Base-by-base conservation (phyloP, 768 basidiomycete genomes). In the Serendipita sp. region DNA sequence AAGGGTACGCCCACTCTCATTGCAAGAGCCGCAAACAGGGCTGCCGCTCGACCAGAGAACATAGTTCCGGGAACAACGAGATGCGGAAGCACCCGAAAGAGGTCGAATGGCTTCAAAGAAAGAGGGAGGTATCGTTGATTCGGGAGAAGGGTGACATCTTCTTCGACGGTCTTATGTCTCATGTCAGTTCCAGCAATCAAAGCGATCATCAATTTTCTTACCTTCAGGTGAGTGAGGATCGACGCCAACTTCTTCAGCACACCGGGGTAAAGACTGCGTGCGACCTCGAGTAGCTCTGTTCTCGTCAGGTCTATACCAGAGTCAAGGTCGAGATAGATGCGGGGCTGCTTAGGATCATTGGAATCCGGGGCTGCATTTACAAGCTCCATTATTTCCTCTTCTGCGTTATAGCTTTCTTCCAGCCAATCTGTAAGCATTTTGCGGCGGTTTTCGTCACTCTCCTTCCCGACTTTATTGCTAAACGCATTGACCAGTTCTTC, bases 251-350 rank as follows among this genome's bases (percentile, higher is more conserved):
- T 71, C 63, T 70, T 69, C 64, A 73, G 46, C 5, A 73, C 70
- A 3, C 64, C 68, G 13, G 68, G 37, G 30, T 72, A 69, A 62
- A 69, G 72, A 64, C 69, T 71, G n/a, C 70, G 65, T 28, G 72
- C 70, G n/a, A 71, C 72, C 18, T 73, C 72, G 16, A 73, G 64
- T 30, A 73, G 71, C 65, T 72, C 71, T 2, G 67, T 70, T 34
- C 72, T 68, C 11, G 71, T 70, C 18, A 73, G 65, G 11, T 70
- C 68, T 34, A 73, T 69, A 47, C 70, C 69, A 10, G 72, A 68
- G 66, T 72, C 72, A 15, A 73, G 69, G 66, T 73, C 71, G 3
- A 73, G 66, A 56, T 73, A 73, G 30, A 72, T 70, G 68, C 68
- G 65, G 65, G 37, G 65, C 48, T 53, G 48, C 18, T 53, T 53